Base-by-base conservation (phyloP, 352 stramenopile species). In the Peronospora belbahrii region DNA sequence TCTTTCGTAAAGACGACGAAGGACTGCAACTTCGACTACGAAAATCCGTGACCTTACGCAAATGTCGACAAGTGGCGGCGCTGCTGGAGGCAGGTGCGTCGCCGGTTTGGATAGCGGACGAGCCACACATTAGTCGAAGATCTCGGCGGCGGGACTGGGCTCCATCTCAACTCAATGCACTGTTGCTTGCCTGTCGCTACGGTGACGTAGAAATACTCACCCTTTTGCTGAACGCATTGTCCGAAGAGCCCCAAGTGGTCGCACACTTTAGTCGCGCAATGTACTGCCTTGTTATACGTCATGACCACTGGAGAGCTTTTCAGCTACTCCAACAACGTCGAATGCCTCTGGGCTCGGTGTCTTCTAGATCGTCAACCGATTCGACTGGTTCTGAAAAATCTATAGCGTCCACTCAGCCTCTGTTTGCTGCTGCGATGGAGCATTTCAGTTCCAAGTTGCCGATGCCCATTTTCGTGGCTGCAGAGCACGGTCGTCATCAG, bases 271-370 rank as follows among this genome's bases (percentile, higher is more conserved):
- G 70, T 3, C 59, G 62, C 15, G 65, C 68, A 22, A 85, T 88
- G 74, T 86, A 86, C 57, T 76, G 61, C 50, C 51, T 85, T 8
- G 69, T 76, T 34, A 84, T 88, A 39, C 74, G 65, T 3, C 59
- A 65, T 30, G 68, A 45, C 31, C 67, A 86, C 39, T 88, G 70
- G 70, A 58, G 77, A 27, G 61, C 66, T n/a, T 88, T 88, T 46
- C 59, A 68, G 22, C 41, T 54, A 14, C 61, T 88, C 11, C 51
- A 75, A 15, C 55, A 86, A 36, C 69, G 76, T 20, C 48, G 42
- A 9, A 39, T 73, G 1, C 60, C 62, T 10, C 42, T 68, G 13
- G 40, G 6, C 46, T 54, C 46, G 0, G 4, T 58, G 11, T 59
- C 67, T 22, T 67, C 64, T 8, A 48, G 63, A 23, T 59, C 61